A percentile compares a stretch with the other conserved stretches of the same genome.
phyloP scores from a whole-genome alignment of 192 early-diverging fungal species.

The Phycomyces nitens region DNA sequence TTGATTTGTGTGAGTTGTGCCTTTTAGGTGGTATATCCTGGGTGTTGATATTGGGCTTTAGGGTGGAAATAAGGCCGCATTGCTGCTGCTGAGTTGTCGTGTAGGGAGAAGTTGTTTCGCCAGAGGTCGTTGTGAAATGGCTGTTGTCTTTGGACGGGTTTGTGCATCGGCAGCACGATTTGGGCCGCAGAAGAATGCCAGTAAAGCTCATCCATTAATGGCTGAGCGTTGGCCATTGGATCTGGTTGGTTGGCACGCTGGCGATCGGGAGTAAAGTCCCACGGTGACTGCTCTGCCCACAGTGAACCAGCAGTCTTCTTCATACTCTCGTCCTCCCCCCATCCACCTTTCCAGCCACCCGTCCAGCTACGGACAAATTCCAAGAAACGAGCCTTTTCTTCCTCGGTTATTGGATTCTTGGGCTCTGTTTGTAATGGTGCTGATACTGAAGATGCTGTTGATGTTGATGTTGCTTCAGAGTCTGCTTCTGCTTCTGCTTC shows the following conservation, averaged over 20 bases:
- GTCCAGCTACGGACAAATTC: constrained; percentile 37
- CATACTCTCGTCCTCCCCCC: constrained; percentile 12
- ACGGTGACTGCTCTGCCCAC: constrained; percentile 21
- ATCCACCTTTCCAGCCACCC: constrained; percentile 27
- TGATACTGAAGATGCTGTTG: constrained; percentile 4
- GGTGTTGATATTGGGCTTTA: background rate
- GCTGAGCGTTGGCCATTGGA: background rate
- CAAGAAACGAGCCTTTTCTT: constrained; percentile 34
- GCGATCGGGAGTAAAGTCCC: constrained; percentile 12
- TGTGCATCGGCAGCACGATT: background rate
- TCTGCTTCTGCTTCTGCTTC: no score
- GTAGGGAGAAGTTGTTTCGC: background rate
- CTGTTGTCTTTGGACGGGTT: background rate
- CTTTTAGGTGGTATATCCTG: background rate
- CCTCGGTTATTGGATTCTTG: constrained; percentile 17
- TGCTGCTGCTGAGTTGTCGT: background rate
- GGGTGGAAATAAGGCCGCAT: background rate
- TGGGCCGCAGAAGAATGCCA: background rate
- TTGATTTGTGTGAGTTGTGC: background rate
- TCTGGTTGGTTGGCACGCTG: background rate
- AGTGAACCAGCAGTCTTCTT: constrained; percentile 1
- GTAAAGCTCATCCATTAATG: background rate
- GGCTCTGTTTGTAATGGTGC: background rate
- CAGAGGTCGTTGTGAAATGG: background rate
- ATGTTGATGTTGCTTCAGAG: background rate